Base-by-base conservation (phyloP, 2,329 filamentous ascomycete genomes). In the Myriosclerotinia curreyana region DNA sequence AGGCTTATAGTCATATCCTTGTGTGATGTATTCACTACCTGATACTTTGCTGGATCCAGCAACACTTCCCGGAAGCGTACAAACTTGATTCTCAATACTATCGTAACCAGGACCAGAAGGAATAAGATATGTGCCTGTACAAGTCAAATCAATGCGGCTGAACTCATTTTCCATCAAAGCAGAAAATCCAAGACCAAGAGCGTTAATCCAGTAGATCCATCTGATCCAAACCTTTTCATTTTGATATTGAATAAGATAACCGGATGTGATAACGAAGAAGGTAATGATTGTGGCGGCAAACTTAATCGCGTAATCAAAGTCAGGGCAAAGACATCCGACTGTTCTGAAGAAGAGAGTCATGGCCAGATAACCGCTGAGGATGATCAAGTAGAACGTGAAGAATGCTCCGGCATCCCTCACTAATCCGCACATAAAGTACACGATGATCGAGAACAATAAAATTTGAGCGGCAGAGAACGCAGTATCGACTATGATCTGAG, bases 161-260 rank as follows among this genome's bases (percentile, higher is more conserved):
- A 96, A 96, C 73, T 96, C 92, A 71, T 96, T 96, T 71, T 90
- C 85, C 90, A 96, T 95, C 76, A 96, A 76, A 2, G 86, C 80
- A 14, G 87, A 83, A 73, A 96, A 96, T 0, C 86, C 85, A 2
- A 95, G 81, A 53, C 90, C 91, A 0, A 93, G 78, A 0, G 87
- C 82, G 66, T 92, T 92, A 75, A 92, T 79, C 79, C 87, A 94
- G 77, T 86, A 91, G 66, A 94, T 86, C 91, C 91, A 95, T 22
- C 88, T 80, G 7, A 93, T 75, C 87, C 90, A 94, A 5, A 87
- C 86, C 70, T 92, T 88, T 70, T 90, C 84, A 2, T 80, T 84
- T 58, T 88, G 83, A 74, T 90, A 92, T 74, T 92, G 91, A 65
- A 96, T 94, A 50, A 96, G 78, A 75, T 95, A 96, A 5, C 92